These are phyloP conservation scores for Acer saccharum DNA, from an alignment of 345 rosid genomes.

Conservation along the genomic window DNA sequence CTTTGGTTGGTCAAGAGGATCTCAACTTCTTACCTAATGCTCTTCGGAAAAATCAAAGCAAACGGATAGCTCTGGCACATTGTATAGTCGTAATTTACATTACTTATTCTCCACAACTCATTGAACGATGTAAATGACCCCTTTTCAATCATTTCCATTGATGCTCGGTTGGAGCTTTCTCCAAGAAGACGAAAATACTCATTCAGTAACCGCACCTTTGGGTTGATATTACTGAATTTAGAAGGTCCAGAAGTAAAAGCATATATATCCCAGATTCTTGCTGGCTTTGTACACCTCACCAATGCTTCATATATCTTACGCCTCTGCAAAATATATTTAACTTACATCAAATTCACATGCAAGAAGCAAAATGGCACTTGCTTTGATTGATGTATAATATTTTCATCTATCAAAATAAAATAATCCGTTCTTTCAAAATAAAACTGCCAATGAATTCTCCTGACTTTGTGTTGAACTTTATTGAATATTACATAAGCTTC, in stretches of 20 bases:
- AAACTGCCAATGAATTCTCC: background rate
- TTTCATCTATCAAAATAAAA: background rate
- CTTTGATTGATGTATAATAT: background rate
- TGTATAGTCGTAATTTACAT: conserved; percentile 61
- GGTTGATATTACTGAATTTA: conserved; percentile 62
- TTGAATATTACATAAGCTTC: background rate
- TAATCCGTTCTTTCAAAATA: background rate
- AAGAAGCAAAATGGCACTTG: background rate
- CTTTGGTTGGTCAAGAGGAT: conserved; percentile 21
- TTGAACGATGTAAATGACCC: conserved; percentile 69
- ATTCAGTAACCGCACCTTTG: conserved; percentile 83
- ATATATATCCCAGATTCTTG: conserved; percentile 80
- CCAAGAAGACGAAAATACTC: conserved; percentile 96
- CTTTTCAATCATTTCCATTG: conserved; percentile 68
- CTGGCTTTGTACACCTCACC: conserved; percentile 59
- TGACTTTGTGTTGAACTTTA: background rate
- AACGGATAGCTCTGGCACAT: conserved; percentile 88
- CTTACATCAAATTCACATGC: background rate
- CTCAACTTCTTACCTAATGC: conserved; percentile 56
- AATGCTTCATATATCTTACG: conserved; percentile 68
- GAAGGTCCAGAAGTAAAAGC: conserved; percentile 81
- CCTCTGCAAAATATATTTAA: conserved; percentile 54
- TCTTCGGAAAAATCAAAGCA: conserved; percentile 87
- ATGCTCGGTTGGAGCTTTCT: conserved; percentile 53
- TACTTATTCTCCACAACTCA: conserved; percentile 88